phyloP scores from a whole-genome alignment of 352 stramenopile species.

The Phytophthora citricola region DNA sequence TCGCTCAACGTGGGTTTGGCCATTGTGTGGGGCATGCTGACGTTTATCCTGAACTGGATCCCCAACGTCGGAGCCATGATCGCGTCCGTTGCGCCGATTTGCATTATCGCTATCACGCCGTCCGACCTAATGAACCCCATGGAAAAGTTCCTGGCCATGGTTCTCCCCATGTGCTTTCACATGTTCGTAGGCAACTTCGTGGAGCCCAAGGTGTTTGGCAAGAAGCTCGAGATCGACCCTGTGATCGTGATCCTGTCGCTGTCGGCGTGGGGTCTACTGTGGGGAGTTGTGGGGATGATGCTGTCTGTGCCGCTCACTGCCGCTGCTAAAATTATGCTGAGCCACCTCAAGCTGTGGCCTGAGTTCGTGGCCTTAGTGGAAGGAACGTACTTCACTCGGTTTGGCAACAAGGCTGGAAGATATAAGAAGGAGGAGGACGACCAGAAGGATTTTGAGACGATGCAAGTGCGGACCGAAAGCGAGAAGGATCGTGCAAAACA shows the following conservation, averaged over 20 bases:
- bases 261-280: conserved; percentile 87
- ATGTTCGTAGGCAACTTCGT: conserved; percentile 92
- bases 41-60: conserved; percentile 92
- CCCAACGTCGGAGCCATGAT: conserved; percentile 91
- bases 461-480: conserved; percentile 79
- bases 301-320: conserved; percentile 87
- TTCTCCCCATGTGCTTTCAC: conserved; percentile 88
- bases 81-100: conserved; percentile 80
- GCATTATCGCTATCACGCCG: conserved; percentile 89
- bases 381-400: conserved; percentile 85
- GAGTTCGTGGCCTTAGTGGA: conserved; percentile 90
- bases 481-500: conserved; percentile 61
- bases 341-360: conserved; percentile 85
- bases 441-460: conserved; percentile 76
- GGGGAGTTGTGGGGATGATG: conserved; percentile 91
- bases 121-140: conserved; percentile 88
- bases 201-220: conserved; percentile 88
- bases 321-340: conserved; percentile 89
- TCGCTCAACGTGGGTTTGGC: conserved; percentile 88
- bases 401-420: conserved; percentile 57
- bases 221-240: conserved; percentile 86
- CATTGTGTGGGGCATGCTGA: conserved; percentile 90
- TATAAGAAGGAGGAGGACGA: conserved; percentile 87
- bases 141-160: conserved; percentile 89
- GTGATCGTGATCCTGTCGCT: conserved; percentile 89